These are phyloP conservation scores for Carallia brachiata DNA, from an alignment of 345 rosid species.

Conservation along the genomic window DNA sequence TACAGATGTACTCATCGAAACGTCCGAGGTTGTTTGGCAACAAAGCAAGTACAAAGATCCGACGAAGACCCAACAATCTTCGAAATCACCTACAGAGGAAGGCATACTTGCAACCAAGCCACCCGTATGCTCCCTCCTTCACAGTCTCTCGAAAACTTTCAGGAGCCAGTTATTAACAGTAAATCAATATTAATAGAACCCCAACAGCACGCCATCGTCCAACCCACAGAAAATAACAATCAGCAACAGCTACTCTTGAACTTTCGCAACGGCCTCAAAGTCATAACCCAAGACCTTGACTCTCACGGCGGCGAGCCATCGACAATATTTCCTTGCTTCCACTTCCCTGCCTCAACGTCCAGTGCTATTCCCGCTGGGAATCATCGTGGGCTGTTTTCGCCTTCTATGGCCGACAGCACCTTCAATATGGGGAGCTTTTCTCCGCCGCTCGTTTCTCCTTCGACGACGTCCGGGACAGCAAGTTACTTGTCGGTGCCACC, in stretches of 20 bases:
- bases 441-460: constrained; percentile 24
- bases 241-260: constrained; percentile 7
- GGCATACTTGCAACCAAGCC: constrained; percentile 56
- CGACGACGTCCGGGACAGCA: constrained; percentile 18
- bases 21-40: constrained; percentile 65
- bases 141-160: constrained; percentile 12
- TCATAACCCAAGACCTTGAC: constrained; percentile 7
- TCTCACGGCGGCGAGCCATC: background rate
- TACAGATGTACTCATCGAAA: constrained; percentile 78
- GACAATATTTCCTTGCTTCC: constrained; percentile 1
- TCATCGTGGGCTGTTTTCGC: background rate
- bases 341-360: constrained; percentile 18
- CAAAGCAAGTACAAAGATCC: constrained; percentile 85
- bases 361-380: background rate
- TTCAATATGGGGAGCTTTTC: constrained; percentile 5
- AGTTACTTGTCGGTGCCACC: constrained; percentile 25
- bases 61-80: constrained; percentile 75
- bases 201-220: background rate
- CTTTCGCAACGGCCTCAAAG: constrained; percentile 9
- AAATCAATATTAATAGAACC: background rate
- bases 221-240: background rate
- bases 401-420: background rate
- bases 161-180: background rate
- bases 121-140: constrained; percentile 27
- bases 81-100: constrained; percentile 70